These are phyloP conservation scores for Sindora glabra DNA, from an alignment of 306 rosid genomes.

Conservation along the genomic window DNA sequence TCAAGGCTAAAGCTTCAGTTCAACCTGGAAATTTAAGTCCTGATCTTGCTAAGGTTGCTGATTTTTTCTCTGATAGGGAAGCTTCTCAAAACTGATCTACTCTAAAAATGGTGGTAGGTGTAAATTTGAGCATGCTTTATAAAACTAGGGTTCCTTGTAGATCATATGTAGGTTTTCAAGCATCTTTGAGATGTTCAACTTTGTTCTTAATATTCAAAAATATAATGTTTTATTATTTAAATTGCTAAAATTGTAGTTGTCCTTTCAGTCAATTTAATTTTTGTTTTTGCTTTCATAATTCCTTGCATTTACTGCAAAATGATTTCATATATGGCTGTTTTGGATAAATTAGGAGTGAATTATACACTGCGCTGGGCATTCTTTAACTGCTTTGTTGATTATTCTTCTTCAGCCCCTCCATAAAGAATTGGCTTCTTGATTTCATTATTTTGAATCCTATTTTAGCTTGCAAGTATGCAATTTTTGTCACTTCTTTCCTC, in stretches of 20 bases:
- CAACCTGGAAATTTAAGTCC: constrained; percentile 10
- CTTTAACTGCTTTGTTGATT: not conserved
- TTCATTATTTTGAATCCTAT: not conserved
- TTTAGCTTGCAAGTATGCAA: not conserved
- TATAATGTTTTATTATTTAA: not conserved
- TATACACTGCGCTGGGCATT: not conserved
- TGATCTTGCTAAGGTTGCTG: too few species aligned
- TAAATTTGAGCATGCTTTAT: constrained; percentile 9
- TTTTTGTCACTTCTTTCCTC: constrained; percentile 7
- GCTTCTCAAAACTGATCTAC: not conserved
- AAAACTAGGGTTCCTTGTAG: constrained; percentile 22
- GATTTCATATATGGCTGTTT: not conserved
- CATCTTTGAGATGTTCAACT: not conserved
- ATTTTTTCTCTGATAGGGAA: too few species aligned
- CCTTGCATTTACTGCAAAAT: not conserved
- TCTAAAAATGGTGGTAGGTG: not conserved
- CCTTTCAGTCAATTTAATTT: constrained; percentile 11
- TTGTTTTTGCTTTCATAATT: not conserved
- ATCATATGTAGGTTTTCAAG: not conserved
- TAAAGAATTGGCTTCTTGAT: not conserved
- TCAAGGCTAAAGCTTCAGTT: constrained; percentile 4
- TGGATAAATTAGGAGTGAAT: too few species aligned
- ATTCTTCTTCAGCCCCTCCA: not conserved
- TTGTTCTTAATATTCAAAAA: too few species aligned
- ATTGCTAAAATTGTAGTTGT: not conserved